Base-by-base conservation (phyloP, 2,329 filamentous ascomycete species). In the Fonsecaea pedrosoi region DNA sequence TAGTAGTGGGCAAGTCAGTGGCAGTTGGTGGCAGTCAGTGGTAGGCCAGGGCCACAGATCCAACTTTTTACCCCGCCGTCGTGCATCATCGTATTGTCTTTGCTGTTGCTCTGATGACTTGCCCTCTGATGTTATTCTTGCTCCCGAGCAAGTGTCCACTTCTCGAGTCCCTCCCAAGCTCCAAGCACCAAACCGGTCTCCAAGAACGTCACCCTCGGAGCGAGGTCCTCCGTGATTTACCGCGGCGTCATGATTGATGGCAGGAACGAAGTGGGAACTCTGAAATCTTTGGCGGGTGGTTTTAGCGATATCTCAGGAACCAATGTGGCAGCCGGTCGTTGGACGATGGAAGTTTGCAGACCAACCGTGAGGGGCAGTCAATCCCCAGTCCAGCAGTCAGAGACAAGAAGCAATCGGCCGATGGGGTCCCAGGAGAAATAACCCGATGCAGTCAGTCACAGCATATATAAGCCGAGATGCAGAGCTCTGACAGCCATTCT, bases 161-260 rank as follows among this genome's bases (percentile, higher is more conserved):
- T 42, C 15, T n/a, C 40, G 40, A 42, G 40, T 42, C 40, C 40
- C 15, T 42, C 21, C 37, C 25, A 25, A 25, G 25, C 25, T 25
- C 25, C 25, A 25, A 59, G 18, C 56, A 12, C 35, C 38, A 34
- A 48, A 21, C 32, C 40, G 34, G 48, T 55, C 54, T 40, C 50
- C 48, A 55, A 32, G n/a, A 55, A 62, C 32, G 60, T 45, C 30
- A 56, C 60, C 50, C 25, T 56, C 38, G 50, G 60, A 38, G 59
- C 45, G 59, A 54, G 25, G 59, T 54, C 9, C 59, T 61, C 59
- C 59, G 59, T n/a, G 59, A 35, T 42, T 21, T 8, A 61, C 59
- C 48, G 59, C 30, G 3, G 30, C 59, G 12, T 37, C 32, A 34
- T 61, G 45, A 35, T 40, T 12, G 21, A 18, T 10, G 34, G 4